These are phyloP conservation scores for Phanerodontia chrysosporium DNA, from an alignment of 768 basidiomycete genomes.

Conservation along the genomic window DNA sequence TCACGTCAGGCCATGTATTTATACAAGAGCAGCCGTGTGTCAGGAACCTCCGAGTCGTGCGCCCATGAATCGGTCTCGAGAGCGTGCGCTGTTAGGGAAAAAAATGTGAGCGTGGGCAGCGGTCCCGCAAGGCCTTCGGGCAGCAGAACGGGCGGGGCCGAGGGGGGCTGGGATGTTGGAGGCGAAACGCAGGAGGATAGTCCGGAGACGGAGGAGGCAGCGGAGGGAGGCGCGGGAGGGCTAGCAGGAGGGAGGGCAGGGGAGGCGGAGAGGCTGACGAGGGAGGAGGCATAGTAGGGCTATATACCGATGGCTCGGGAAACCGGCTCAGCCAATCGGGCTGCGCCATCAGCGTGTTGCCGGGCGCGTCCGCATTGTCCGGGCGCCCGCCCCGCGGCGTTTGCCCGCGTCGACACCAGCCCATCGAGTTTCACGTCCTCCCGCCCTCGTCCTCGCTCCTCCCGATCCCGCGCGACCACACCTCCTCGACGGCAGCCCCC, in stretches of 20 bases:
- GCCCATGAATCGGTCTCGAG: neutral
- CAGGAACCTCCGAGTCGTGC: neutral
- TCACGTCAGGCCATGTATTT: neutral
- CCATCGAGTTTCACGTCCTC: neutral
- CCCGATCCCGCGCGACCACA: neutral
- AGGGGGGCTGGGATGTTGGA: no score
- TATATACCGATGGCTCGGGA: conserved; percentile 17
- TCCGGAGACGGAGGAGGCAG: neutral
- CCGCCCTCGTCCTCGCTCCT: neutral
- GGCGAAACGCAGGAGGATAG: no score
- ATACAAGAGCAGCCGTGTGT: neutral
- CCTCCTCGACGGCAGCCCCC: neutral
- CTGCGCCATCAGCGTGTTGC: neutral
- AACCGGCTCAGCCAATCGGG: conserved; percentile 12
- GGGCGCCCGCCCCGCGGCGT: neutral
- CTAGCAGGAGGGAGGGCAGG: conserved; percentile 1
- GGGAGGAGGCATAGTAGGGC: neutral
- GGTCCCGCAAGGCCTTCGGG: neutral
- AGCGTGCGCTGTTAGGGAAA: neutral
- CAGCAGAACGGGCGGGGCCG: neutral
- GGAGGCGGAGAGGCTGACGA: neutral
- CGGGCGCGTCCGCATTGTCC: conserved; percentile 8
- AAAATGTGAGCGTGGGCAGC: neutral
- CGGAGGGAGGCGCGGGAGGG: neutral
- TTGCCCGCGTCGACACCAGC: neutral